Evolutionary conservation across 2,329 filamentous ascomycete genomes (phyloP), one percentile per base, ranked within the genome.

Genomic region (Rhynchosporium graminicola): DNA sequence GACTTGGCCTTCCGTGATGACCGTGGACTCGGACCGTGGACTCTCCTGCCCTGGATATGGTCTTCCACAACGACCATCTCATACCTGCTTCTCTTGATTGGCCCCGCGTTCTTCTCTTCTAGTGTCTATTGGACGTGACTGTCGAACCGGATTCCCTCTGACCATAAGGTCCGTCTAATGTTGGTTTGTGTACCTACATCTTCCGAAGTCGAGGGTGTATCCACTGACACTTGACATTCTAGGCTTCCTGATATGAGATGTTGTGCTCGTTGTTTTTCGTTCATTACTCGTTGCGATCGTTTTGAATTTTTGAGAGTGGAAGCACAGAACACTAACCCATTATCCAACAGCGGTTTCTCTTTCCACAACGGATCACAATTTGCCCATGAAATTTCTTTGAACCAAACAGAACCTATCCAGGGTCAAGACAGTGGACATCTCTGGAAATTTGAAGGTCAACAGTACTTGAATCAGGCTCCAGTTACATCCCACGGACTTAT

Each of bases 241-340:
- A 71, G 68, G 67, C 61, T 26, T 20, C 13, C 29, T 56, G 33
- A 57, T 20, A 61, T 56, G 52, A 57, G 64, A 66, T 67, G 62
- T 66, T 65, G 47, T 65, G 59, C 62, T 62, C 31, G 67, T 60
- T 58, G 45, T 45, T 56, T 63, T 57, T 63, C 60, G 31, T 64
- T 62, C 38, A 65, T 63, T 60, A 62, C 55, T 46, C 28, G 20
- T 64, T 68, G 60, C 62, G 26, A 45, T 48, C 48, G n/a, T 8
- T 12, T 47, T 57, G 8, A 9, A 51, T 67, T 59, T 65, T 9
- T 50, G 63, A 61, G 58, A 68, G 68, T 70, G 69, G 69, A 65
- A 62, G 67, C 61, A 72, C 67, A 72, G 68, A 62, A 73, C 66
- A 74, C 73, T 74, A 70, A 74, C 72, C 70, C 59, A 65, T 26